Evolutionary conservation across 495 filamentous ascomycete species (phyloP).

Genomic region (Aspergillus avenaceus): DNA sequence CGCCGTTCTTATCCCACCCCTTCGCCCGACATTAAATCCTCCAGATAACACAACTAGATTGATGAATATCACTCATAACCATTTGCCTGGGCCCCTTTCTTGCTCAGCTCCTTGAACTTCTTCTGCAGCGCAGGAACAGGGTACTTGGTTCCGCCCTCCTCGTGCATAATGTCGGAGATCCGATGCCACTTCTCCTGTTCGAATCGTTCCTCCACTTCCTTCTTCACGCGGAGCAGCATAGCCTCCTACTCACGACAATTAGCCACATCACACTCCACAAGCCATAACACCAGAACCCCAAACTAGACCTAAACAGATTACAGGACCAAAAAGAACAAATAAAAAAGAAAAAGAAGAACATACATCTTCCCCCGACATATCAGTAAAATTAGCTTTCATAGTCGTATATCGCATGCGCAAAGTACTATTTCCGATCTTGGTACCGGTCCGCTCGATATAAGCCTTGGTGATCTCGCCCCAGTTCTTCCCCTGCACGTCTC

Average conservation of each 20-base stretch:
- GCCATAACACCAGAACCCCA: too few relatives aligned
- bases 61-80: neutral
- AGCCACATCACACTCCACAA: neutral
- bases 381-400: conserved; percentile 24
- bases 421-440: conserved; percentile 8
- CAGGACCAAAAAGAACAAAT: neutral
- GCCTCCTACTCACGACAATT: conserved; percentile 5
- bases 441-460: conserved; percentile 12
- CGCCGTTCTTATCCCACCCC: too few relatives aligned
- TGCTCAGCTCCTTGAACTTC: conserved; percentile 19
- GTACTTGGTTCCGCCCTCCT: conserved; percentile 17
- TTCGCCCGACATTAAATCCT: neutral
- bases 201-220: conserved; percentile 21
- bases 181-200: conserved; percentile 19
- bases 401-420: conserved; percentile 13
- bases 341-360: conserved; percentile 3
- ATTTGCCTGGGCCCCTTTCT: neutral
- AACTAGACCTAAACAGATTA: too few relatives aligned
- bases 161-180: conserved; percentile 14
- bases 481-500: conserved; percentile 12
- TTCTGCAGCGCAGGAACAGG: conserved; percentile 14
- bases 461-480: conserved; percentile 19
- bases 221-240: conserved; percentile 14
- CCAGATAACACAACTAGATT: too few relatives aligned
- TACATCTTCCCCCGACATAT: conserved; percentile 15